These are phyloP conservation scores for Vitis rupestris DNA, from an alignment of 164 flowering plant species.

Conservation along the genomic window DNA sequence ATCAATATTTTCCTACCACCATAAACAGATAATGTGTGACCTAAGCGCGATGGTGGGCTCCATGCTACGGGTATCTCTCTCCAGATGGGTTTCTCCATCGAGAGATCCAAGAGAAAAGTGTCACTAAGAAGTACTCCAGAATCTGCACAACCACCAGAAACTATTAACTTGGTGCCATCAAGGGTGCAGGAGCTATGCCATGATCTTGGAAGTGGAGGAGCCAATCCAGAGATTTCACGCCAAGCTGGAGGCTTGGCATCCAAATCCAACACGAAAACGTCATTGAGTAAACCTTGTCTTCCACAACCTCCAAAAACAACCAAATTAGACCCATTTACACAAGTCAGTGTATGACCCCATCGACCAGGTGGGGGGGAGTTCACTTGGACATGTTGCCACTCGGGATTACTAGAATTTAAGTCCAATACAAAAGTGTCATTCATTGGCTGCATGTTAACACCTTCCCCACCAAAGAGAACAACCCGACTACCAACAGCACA, in stretches of 20 bases:
- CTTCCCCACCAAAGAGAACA: constrained; percentile 93
- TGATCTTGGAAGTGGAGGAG: constrained; percentile 90
- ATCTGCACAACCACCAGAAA: constrained; percentile 96
- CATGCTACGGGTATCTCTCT: constrained; percentile 86
- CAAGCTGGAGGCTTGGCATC: constrained; percentile 88
- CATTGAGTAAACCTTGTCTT: constrained; percentile 80
- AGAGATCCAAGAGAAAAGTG: constrained; percentile 78
- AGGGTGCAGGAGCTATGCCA: constrained; percentile 99
- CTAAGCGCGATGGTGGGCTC: constrained; percentile 89
- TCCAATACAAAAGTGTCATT: constrained; percentile 92
- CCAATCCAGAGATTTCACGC: constrained; percentile 88
- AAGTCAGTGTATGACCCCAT: constrained; percentile 93
- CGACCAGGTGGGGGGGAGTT: constrained; percentile 95
- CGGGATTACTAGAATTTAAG: constrained; percentile 70
- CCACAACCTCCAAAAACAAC: constrained; percentile 97
- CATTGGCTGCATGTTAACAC: constrained; percentile 97
- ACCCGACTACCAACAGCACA: constrained; percentile 96
- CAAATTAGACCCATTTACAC: constrained; percentile 75
- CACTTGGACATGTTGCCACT: constrained; percentile 83
- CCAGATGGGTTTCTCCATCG: constrained; percentile 89
- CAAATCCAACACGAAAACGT: constrained; percentile 82
- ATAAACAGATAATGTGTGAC: constrained; percentile 84
- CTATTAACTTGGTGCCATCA: constrained; percentile 85
- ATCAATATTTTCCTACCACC: constrained; percentile 85
- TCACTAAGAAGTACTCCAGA: constrained; percentile 92